phyloP scores from a whole-genome alignment of 805 yeast genomes.

The Wickerhamomyces alni region DNA sequence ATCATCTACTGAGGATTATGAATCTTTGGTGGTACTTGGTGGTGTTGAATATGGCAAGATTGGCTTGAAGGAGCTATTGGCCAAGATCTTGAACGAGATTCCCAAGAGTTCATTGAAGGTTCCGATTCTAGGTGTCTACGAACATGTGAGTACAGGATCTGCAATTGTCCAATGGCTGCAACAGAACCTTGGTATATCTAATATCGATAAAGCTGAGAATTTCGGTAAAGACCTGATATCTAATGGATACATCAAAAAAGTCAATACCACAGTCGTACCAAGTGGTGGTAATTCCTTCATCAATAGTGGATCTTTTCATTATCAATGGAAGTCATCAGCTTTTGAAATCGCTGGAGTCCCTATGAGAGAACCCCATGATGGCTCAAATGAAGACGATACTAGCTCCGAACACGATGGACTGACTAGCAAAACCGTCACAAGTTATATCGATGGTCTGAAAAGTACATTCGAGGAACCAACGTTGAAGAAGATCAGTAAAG shows the following conservation, averaged over 20 bases:
- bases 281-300: slow-evolving; percentile 73
- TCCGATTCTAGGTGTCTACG: slow-evolving; percentile 64
- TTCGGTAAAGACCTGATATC: slow-evolving; percentile 69
- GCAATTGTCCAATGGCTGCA: slow-evolving; percentile 56
- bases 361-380: slow-evolving; percentile 5
- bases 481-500: slow-evolving; percentile 45
- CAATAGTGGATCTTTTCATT: slow-evolving; percentile 65
- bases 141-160: slow-evolving; percentile 55
- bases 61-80: slow-evolving; percentile 36
- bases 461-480: slow-evolving; percentile 42
- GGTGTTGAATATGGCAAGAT: slow-evolving; percentile 32
- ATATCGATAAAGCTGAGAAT: slow-evolving; percentile 55
- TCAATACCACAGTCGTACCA: slow-evolving; percentile 55
- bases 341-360: slow-evolving; percentile 45
- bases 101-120: slow-evolving; percentile 52
- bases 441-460: slow-evolving; percentile 20
- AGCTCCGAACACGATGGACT: slow-evolving; percentile 23
- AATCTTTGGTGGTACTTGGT: slow-evolving; percentile 27
- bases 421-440: slow-evolving; percentile 9
- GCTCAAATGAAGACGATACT: not conserved
- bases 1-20: slow-evolving; percentile 17
- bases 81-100: slow-evolving; percentile 39
- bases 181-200: slow-evolving; percentile 35
- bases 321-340: slow-evolving; percentile 76
- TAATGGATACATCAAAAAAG: slow-evolving; percentile 49